Evolutionary conservation across 2,329 filamentous ascomycete genomes (phyloP).

Genomic region (Chaetomiaceae sp.): DNA sequence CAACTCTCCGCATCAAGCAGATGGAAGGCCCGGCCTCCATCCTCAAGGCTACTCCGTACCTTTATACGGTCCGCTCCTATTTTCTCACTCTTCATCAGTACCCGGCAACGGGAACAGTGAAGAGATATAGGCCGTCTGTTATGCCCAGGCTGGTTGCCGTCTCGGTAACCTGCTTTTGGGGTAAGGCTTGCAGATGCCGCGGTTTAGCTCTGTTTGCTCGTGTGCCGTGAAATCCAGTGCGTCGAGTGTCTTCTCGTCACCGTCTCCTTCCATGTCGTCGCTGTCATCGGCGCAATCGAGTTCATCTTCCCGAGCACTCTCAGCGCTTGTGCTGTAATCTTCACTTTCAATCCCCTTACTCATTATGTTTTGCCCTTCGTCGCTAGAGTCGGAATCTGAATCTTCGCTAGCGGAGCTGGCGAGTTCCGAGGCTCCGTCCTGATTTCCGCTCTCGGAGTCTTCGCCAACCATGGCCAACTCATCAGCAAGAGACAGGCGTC

Average conservation of each 20-base stretch:
- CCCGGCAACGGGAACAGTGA: too few species aligned
- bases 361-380: not conserved
- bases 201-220: too few species aligned
- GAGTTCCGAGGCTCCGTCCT: slow-evolving; percentile 10
- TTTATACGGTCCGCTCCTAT: too few species aligned
- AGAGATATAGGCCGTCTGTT: not conserved
- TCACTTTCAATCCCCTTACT: not conserved
- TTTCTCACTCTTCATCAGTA: too few species aligned
- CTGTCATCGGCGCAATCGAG: not conserved
- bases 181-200: too few species aligned
- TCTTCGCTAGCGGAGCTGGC: slow-evolving; percentile 11
- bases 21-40: too few species aligned
- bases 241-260: slow-evolving; percentile 5
- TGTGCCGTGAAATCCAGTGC: not conserved
- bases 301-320: slow-evolving; percentile 7
- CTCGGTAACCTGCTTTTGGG: slow-evolving; percentile 4
- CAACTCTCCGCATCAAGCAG: too few species aligned
- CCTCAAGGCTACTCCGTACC: too few species aligned
- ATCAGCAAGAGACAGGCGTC: slow-evolving; percentile 16
- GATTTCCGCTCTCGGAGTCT: slow-evolving; percentile 15
- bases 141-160: not conserved
- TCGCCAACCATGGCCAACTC: slow-evolving; percentile 18
- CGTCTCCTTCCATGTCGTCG: not conserved
- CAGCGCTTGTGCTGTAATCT: slow-evolving; percentile 6
- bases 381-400: slow-evolving; percentile 8